Conservation (phyloP, 148 eudicot genomes). For the Limonium bicolor region DNA sequence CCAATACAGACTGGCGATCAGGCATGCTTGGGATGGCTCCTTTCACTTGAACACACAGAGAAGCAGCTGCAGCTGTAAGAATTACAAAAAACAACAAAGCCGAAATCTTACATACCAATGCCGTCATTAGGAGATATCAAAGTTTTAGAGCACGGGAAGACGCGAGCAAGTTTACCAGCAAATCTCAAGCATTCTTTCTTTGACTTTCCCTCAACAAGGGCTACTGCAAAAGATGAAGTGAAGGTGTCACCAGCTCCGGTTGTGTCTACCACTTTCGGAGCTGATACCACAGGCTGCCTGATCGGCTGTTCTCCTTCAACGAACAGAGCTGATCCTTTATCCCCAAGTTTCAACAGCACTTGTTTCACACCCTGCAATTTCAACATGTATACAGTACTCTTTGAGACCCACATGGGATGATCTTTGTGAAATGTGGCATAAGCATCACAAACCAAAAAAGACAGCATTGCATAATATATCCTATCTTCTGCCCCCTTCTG, state of each 20-base stretch:
- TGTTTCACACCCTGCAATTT: slow-evolving; percentile 55
- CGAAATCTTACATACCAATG: too few relatives aligned
- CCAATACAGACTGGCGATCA: slow-evolving; percentile 50
- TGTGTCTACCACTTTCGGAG: slow-evolving; percentile 65
- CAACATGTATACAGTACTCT: not conserved
- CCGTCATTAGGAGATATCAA: too few relatives aligned
- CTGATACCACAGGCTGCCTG: slow-evolving; percentile 51
- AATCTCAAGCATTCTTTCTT: slow-evolving; percentile 69
- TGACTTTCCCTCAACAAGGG: slow-evolving; percentile 73
- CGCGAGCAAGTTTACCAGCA: slow-evolving; percentile 51
- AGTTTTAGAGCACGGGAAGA: not conserved
- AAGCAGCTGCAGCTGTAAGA: slow-evolving; percentile 89
- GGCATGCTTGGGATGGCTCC: slow-evolving; percentile 99
- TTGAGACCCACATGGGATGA: not conserved
- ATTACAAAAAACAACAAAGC: not conserved
- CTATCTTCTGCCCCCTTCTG: too few relatives aligned
- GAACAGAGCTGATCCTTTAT: slow-evolving; percentile 76
- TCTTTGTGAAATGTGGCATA: not conserved
- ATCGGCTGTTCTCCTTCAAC: slow-evolving; percentile 64
- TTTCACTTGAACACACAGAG: slow-evolving; percentile 90
- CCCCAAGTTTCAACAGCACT: slow-evolving; percentile 81
- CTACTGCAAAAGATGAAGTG: slow-evolving; percentile 91
- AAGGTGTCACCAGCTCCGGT: slow-evolving; percentile 96
- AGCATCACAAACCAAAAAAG: not conserved
- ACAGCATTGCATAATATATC: too few relatives aligned